phyloP scores from a whole-genome alignment of 768 basidiomycete species.

The Mrakia frigida region DNA sequence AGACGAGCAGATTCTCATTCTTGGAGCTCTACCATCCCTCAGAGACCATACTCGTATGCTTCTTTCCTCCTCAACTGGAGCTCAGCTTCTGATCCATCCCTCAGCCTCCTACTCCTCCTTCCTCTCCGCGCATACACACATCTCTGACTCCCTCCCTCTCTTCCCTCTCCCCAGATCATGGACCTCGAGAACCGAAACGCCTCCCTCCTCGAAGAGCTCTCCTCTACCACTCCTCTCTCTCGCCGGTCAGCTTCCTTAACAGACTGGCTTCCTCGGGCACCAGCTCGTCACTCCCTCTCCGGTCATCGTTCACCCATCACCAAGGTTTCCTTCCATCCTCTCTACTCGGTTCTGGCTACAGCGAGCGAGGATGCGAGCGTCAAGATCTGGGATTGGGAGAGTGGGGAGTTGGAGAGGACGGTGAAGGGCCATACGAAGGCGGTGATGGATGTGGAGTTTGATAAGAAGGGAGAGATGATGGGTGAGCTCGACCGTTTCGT shows the following conservation, averaged over 20 bases:
- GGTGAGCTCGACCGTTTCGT: conserved; percentile 51
- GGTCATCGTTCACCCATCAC: conserved; percentile 75
- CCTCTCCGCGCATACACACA: background rate
- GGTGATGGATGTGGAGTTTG: conserved; percentile 80
- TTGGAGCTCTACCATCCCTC: background rate
- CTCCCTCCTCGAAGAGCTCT: conserved; percentile 68
- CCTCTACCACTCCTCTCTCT: conserved; percentile 50
- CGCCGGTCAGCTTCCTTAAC: conserved; percentile 48
- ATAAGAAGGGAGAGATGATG: conserved; percentile 73
- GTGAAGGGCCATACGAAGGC: conserved; percentile 87
- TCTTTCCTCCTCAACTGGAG: background rate
- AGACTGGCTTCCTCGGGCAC: conserved; percentile 84
- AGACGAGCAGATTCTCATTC: too few relatives aligned
- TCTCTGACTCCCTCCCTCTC: background rate
- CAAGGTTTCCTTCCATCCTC: conserved; percentile 76
- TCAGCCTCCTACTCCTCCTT: background rate
- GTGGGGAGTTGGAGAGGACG: conserved; percentile 85
- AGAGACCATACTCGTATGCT: background rate
- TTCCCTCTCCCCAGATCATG: conserved; percentile 64
- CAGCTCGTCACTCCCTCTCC: conserved; percentile 67
- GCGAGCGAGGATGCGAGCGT: conserved; percentile 84
- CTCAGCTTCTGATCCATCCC: background rate
- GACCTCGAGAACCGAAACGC: conserved; percentile 80
- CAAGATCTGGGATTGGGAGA: conserved; percentile 96
- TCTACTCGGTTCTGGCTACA: conserved; percentile 72